Conservation (phyloP, 331 rosid genomes). For the Spiraea crenata region DNA sequence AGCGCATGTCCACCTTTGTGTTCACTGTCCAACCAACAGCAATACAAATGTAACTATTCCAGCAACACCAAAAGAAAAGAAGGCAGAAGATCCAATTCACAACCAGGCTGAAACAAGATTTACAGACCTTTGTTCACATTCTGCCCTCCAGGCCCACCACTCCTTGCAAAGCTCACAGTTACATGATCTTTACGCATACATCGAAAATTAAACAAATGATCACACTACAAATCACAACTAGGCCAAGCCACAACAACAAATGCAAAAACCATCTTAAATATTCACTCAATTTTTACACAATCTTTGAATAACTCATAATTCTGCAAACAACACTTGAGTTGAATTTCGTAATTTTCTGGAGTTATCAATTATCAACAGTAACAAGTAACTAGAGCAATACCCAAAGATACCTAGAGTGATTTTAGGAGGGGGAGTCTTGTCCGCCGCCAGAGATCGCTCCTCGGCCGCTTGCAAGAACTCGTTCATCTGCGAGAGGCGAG, state of each 20-base stretch:
- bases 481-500: slow-evolving; percentile 77
- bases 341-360: too few species aligned
- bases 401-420: slow-evolving; percentile 52
- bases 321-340: too few species aligned
- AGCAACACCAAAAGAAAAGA: slow-evolving; percentile 10
- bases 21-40: slow-evolving; percentile 58
- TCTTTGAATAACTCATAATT: too few species aligned
- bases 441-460: slow-evolving; percentile 56
- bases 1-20: slow-evolving; percentile 98
- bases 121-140: slow-evolving; percentile 80
- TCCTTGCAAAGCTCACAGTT: slow-evolving; percentile 76
- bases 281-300: too few species aligned
- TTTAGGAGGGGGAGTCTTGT: slow-evolving; percentile 53
- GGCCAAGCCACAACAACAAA: too few species aligned
- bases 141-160: slow-evolving; percentile 99
- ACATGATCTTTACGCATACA: slow-evolving; percentile 56
- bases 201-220: not conserved
- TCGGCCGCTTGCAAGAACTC: slow-evolving; percentile 72
- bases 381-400: too few species aligned
- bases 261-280: too few species aligned
- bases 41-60: slow-evolving; percentile 15
- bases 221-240: not conserved
- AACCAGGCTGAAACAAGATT: not conserved
- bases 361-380: too few species aligned
- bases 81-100: not conserved